These are phyloP conservation scores for Boletus subcaerulescens DNA, from an alignment of 768 basidiomycete genomes.

Conservation along the genomic window DNA sequence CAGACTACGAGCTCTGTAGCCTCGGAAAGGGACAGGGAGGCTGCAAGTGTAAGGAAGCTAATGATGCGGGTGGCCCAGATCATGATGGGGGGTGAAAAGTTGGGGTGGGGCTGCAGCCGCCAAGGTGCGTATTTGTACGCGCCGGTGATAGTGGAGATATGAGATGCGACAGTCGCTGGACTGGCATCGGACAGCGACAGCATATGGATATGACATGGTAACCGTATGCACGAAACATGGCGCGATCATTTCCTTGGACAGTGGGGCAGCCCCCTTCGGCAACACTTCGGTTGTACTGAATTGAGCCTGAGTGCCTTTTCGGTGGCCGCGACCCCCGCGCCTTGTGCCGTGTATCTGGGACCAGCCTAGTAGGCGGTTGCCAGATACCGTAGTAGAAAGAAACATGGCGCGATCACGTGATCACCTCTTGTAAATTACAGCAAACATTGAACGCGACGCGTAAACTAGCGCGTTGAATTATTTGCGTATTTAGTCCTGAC, in stretches of 20 bases:
- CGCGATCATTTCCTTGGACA: no score
- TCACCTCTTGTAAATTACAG: conserved; percentile 7
- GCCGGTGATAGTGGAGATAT: neutral
- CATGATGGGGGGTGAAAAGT: neutral
- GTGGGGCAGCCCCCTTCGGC: no score
- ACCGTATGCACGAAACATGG: neutral
- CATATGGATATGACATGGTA: neutral
- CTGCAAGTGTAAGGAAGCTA: conserved; percentile 9
- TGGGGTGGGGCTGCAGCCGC: neutral
- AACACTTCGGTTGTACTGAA: no score
- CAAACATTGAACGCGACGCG: conserved; percentile 41
- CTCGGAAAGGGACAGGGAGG: conserved; percentile 7
- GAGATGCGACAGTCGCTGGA: no score
- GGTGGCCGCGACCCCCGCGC: no score
- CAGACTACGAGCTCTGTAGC: conserved; percentile 22
- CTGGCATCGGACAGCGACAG: no score
- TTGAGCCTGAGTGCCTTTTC: no score
- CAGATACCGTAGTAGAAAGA: no score
- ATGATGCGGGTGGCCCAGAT: neutral
- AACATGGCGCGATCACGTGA: conserved; percentile 22
- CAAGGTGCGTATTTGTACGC: conserved; percentile 1
- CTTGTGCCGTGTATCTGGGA: no score
- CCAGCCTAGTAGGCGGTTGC: no score
- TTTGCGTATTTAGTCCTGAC: conserved; percentile 27
- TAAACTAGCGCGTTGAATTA: conserved; percentile 37